A percentile compares a stretch with the other conserved stretches of the same genome.
phyloP scores from a whole-genome alignment of 2,329 filamentous ascomycete species.

The Alternaria longipes region DNA sequence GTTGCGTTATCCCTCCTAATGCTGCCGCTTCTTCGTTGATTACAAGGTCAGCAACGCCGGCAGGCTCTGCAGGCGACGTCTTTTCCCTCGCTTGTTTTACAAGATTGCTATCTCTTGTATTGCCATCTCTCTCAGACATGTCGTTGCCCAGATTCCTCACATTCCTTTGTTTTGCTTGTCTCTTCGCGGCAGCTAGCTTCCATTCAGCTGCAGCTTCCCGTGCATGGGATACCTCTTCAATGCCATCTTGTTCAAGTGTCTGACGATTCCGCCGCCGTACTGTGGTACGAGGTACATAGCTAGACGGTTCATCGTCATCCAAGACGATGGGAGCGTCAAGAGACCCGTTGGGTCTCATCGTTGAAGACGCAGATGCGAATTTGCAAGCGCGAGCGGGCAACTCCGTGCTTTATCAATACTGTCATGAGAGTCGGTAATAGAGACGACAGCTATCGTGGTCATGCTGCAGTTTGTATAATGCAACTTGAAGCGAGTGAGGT shows the following conservation, averaged over 20 bases:
- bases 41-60: conserved; percentile 8
- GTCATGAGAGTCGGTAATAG: background rate
- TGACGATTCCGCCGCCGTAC: conserved; percentile 1
- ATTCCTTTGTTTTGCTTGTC: conserved; percentile 1
- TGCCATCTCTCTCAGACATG: background rate
- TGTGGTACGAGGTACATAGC: background rate
- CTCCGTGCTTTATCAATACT: conserved; percentile 2
- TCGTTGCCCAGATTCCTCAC: background rate
- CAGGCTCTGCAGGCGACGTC: conserved; percentile 6
- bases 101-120: background rate
- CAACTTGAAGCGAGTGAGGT: background rate
- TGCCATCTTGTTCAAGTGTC: conserved; percentile 13
- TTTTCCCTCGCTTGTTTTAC: background rate
- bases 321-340: conserved; percentile 13
- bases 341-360: conserved; percentile 14
- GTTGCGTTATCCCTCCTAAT: background rate
- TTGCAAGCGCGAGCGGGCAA: background rate
- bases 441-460: background rate
- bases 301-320: background rate
- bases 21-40: conserved; percentile 4
- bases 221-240: conserved; percentile 9
- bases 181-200: conserved; percentile 8
- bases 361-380: background rate
- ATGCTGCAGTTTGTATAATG: background rate
- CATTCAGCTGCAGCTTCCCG: conserved; percentile 9